Evolutionary conservation across 2,329 filamentous ascomycete genomes (phyloP).

Genomic region (Colletotrichum tabaci): DNA sequence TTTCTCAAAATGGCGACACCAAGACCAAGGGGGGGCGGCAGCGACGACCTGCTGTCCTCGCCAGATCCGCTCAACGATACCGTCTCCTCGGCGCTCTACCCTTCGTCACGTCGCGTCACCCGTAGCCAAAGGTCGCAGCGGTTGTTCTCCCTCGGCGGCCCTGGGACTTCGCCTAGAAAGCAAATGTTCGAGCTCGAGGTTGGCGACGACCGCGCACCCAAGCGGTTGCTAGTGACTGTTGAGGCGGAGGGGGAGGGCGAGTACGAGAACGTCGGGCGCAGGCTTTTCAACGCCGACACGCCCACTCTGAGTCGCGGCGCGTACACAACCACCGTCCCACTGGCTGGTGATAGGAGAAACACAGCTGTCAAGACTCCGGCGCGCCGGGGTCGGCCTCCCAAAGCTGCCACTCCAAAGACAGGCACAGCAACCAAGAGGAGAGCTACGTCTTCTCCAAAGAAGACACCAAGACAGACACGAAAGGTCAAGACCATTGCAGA

Average conservation of each 20-base stretch:
- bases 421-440: slow-evolving; percentile 60
- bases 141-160: slow-evolving; percentile 53
- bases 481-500: slow-evolving; percentile 47
- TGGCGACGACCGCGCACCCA: slow-evolving; percentile 64
- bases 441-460: slow-evolving; percentile 59
- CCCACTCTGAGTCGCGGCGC: slow-evolving; percentile 57
- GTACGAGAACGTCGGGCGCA: slow-evolving; percentile 50
- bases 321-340: slow-evolving; percentile 66
- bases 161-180: slow-evolving; percentile 64
- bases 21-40: slow-evolving; percentile 39
- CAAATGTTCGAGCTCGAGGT: slow-evolving; percentile 71
- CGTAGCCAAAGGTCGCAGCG: slow-evolving; percentile 59
- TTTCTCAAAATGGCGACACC: slow-evolving; percentile 52
- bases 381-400: slow-evolving; percentile 63
- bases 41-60: slow-evolving; percentile 63
- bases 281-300: slow-evolving; percentile 61
- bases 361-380: slow-evolving; percentile 56
- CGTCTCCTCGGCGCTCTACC: slow-evolving; percentile 51
- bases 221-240: slow-evolving; percentile 69
- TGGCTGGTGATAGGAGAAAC: slow-evolving; percentile 62
- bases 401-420: slow-evolving; percentile 67
- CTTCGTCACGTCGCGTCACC: slow-evolving; percentile 55
- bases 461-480: slow-evolving; percentile 52
- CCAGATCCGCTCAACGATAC: slow-evolving; percentile 65
- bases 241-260: slow-evolving; percentile 62